A percentile compares a stretch with the other conserved stretches of the same genome.
Conservation (phyloP, 176 grass and related monocot genomes). For the Hordeum vulgare region DNA sequence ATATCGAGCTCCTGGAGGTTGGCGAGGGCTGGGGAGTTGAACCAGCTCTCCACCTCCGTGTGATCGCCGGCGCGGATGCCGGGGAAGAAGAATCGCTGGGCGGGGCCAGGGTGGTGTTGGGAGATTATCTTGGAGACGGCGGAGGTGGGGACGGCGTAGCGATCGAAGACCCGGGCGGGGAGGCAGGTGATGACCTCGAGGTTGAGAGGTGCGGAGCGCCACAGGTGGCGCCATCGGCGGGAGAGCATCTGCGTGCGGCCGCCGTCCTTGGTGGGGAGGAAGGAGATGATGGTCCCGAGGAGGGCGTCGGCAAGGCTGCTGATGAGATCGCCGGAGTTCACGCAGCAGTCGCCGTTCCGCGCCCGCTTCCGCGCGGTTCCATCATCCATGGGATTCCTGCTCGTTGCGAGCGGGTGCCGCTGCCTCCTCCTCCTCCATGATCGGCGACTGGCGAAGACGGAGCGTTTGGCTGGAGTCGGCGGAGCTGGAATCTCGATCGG, state of each 20-base stretch:
- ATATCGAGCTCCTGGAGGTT: background rate
- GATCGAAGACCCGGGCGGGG: background rate
- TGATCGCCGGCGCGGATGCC: background rate
- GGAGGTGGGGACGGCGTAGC: background rate
- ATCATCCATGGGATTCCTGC: background rate
- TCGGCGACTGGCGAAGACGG: background rate
- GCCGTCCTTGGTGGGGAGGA: too few species aligned
- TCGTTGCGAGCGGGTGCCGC: background rate
- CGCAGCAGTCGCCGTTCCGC: background rate
- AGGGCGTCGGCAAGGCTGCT: background rate
- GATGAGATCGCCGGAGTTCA: background rate
- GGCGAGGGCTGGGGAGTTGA: background rate
- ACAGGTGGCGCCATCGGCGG: too few species aligned
- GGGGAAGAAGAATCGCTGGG: background rate
- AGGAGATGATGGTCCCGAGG: background rate
- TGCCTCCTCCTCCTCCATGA: background rate
- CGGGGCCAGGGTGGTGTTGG: background rate
- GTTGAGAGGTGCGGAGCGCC: too few species aligned
- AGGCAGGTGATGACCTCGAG: background rate
- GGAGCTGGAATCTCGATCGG: too few species aligned
- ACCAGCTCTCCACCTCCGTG: background rate
- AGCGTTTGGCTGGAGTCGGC: background rate
- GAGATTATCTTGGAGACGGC: background rate
- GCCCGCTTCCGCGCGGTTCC: background rate
- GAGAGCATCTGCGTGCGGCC: too few species aligned